Evolutionary conservation across 331 rosid species (phyloP).

Genomic region (Cucumis variabilis): DNA sequence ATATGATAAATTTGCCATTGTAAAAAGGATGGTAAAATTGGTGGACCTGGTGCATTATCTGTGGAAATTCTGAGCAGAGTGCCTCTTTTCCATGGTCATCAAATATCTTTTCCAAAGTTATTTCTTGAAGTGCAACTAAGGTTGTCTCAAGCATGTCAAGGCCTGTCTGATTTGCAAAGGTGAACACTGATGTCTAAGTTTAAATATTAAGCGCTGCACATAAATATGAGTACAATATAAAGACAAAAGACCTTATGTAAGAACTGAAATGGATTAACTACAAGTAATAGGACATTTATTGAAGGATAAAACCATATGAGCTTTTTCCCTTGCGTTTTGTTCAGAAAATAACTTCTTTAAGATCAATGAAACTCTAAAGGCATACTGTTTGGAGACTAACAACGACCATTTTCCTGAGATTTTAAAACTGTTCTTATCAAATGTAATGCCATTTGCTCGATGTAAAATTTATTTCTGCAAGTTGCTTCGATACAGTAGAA

Average conservation of each 20-base stretch:
- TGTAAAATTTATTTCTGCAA: background rate
- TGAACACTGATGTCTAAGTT: slow-evolving; percentile 93
- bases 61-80: slow-evolving; percentile 94
- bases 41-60: slow-evolving; percentile 94
- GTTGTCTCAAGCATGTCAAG: slow-evolving; percentile 99
- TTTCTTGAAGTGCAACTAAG: slow-evolving; percentile 94
- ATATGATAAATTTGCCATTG: background rate
- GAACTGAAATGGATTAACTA: background rate
- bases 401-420: background rate
- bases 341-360: background rate
- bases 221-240: background rate
- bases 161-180: slow-evolving; percentile 99
- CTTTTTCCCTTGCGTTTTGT: background rate
- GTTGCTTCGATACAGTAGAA: slow-evolving; percentile 4
- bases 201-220: slow-evolving; percentile 18
- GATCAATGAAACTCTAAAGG: background rate
- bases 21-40: background rate
- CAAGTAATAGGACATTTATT: background rate
- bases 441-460: background rate
- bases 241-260: background rate
- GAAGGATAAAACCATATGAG: background rate
- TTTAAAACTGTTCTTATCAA: background rate
- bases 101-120: slow-evolving; percentile 89
- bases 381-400: background rate
- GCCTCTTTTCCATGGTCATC: slow-evolving; percentile 94